phyloP scores from a whole-genome alignment of 192 early-diverging fungal species.

The Linnemannia schmuckeri region DNA sequence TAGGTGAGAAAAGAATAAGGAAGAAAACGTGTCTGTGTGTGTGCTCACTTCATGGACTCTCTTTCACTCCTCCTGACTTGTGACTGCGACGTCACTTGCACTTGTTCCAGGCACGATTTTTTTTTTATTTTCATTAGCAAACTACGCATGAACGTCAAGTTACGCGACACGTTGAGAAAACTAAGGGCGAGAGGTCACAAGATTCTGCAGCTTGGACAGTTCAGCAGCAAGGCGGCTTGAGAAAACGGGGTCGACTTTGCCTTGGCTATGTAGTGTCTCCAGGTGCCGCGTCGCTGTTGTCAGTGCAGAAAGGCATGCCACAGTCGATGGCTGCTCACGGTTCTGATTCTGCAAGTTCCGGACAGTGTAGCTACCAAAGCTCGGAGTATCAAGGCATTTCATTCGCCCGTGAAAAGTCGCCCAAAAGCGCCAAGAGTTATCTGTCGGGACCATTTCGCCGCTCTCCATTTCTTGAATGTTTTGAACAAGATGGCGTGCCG shows the following conservation, averaged over 20 bases:
- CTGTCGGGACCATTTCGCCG: not conserved
- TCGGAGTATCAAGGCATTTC: not conserved
- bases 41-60: not conserved
- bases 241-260: not conserved
- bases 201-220: conserved; percentile 3
- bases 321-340: conserved; percentile 3
- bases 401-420: not conserved
- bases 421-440: conserved; percentile 15
- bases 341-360: not conserved
- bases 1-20: not conserved
- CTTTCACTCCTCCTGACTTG: not conserved
- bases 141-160: not conserved
- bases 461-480: not conserved
- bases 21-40: not conserved
- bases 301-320: conserved; percentile 21
- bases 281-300: conserved; percentile 8
- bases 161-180: not conserved
- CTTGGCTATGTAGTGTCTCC: conserved; percentile 2
- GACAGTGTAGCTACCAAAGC: not conserved
- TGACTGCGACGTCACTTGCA: not conserved
- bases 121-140: not conserved
- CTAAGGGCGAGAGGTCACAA: not conserved
- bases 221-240: not conserved
- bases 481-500: not conserved
- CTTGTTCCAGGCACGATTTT: not conserved